Evolutionary conservation across 352 stramenopile genomes (phyloP), one percentile per base, ranked within the genome.

Genomic region (Peronospora destructor): DNA sequence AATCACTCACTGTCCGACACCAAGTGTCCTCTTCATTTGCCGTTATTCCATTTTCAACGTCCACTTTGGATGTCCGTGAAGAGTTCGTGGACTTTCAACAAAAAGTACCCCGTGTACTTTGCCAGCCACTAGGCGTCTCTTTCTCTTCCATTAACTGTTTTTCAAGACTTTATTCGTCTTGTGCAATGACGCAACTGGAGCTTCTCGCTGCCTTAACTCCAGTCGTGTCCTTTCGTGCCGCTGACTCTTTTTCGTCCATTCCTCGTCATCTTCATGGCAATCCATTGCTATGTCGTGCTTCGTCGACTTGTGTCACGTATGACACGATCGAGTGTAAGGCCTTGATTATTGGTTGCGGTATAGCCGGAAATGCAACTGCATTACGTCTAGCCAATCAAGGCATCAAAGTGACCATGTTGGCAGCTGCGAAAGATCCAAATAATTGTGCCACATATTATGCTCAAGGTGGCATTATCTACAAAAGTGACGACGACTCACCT

Each of bases 381-480:
- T 64, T 94, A 21, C 77, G 82, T n/a, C 64, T 89, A 10, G 84
- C 84, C 4, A 75, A 84, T 29, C 62, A 75, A 14, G 84, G 84
- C 21, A 36, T 94, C 41, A 73, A 74, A 21, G 84, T 94, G n/a
- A 89, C 76, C 0, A 87, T 94, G 70, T 53, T 94, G 16, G 61
- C 79, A 11, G 75, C 81, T 7, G 75, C 84, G 0, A 53, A 84
- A 36, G 66, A 95, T 52, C 68, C 71, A 12, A 73, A 84, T 58
- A 82, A 98, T 65, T 97, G 91, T 64, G 97, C 97, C 50, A 97
- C 85, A 2, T 97, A 91, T 56, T 98, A 91, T 73, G 94, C 94
- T 3, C 94, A 98, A 59, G 94, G 94, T 21, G 94, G 94, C 4
- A 97, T 98, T 55, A 98, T 98, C 50, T 98, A 98, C 73, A 90